Evolutionary conservation across 2,329 filamentous ascomycete species (phyloP).

Genomic region (Fusarium sp.): DNA sequence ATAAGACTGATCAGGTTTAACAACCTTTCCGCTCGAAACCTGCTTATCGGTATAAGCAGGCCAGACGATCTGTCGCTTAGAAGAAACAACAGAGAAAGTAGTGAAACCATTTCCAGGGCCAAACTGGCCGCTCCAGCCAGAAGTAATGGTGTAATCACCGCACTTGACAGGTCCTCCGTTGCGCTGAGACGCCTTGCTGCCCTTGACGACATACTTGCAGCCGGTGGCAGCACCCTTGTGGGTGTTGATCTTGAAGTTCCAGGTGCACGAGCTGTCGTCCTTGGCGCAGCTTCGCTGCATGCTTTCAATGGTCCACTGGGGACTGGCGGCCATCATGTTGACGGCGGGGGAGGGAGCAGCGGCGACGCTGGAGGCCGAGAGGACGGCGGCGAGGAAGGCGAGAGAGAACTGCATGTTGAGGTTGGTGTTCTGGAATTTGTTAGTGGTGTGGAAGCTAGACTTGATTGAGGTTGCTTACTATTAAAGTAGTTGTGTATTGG

Average conservation of each 20-base stretch:
- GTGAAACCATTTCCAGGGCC: constrained; percentile 65
- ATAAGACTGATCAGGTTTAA: constrained; percentile 63
- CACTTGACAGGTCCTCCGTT: constrained; percentile 57
- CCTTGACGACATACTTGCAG: constrained; percentile 49
- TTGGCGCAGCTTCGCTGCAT: constrained; percentile 56
- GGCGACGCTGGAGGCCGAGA: constrained; percentile 49
- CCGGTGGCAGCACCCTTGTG: constrained; percentile 54
- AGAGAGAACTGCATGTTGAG: constrained; percentile 57
- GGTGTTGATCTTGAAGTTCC: constrained; percentile 59
- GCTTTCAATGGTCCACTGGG: constrained; percentile 57
- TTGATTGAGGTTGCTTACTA: not conserved
- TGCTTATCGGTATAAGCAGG: constrained; percentile 66
- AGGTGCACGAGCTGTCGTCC: constrained; percentile 56
- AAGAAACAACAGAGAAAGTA: constrained; percentile 60
- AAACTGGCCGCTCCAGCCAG: constrained; percentile 68
- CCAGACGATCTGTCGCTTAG: constrained; percentile 59
- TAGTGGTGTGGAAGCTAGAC: not conserved
- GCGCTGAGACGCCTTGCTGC: constrained; percentile 50
- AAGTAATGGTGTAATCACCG: constrained; percentile 63
- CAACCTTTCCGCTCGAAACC: constrained; percentile 57
- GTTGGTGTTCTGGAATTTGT: not conserved
- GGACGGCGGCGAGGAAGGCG: constrained; percentile 50
- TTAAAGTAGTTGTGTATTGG: not conserved
- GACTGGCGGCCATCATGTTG: constrained; percentile 56
- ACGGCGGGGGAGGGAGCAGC: constrained; percentile 50